Evolutionary conservation across 1,139 yeast species (phyloP).

Genomic region (Zhuliangozyma parablackwelliae): DNA sequence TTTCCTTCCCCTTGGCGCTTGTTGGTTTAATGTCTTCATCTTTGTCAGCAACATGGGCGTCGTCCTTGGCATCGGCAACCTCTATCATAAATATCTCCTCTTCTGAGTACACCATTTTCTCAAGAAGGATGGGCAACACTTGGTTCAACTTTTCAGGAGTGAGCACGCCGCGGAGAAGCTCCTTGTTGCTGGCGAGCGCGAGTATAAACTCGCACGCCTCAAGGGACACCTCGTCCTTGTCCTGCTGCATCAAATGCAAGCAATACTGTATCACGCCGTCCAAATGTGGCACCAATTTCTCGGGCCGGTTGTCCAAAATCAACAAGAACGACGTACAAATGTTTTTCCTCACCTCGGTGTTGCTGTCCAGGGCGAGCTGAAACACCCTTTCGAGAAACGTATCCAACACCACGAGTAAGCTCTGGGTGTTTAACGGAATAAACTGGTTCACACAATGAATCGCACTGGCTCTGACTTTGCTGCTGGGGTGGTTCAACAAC

Average conservation of each 20-base stretch:
- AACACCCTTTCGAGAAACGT: conserved; percentile 62
- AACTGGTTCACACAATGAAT: conserved; percentile 76
- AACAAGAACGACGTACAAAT: conserved; percentile 77
- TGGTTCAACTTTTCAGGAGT: conserved; percentile 49
- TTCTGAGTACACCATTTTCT: conserved; percentile 85
- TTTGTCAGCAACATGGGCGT: conserved; percentile 64
- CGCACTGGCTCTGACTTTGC: conserved; percentile 54
- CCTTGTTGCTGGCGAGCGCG: conserved; percentile 59
- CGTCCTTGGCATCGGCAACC: conserved; percentile 65
- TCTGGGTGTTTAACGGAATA: conserved; percentile 63
- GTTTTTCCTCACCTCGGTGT: conserved; percentile 61
- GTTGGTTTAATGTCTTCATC: conserved; percentile 86
- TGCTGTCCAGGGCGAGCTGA: conserved; percentile 52
- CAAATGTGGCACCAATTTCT: conserved; percentile 72
- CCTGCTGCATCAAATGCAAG: conserved; percentile 65
- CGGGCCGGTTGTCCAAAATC: conserved; percentile 75
- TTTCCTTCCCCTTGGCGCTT: conserved; percentile 60
- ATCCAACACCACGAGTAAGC: conserved; percentile 63
- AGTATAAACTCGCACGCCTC: conserved; percentile 93
- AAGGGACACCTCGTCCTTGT: conserved; percentile 67
- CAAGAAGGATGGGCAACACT: conserved; percentile 70
- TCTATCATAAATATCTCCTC: conserved; percentile 73
- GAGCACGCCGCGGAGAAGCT: conserved; percentile 46
- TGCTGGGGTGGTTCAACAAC: conserved; percentile 33
- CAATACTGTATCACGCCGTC: conserved; percentile 83